Evolutionary conservation across 148 eudicot species (phyloP).

Genomic region (Heliamphora exappendiculata): DNA sequence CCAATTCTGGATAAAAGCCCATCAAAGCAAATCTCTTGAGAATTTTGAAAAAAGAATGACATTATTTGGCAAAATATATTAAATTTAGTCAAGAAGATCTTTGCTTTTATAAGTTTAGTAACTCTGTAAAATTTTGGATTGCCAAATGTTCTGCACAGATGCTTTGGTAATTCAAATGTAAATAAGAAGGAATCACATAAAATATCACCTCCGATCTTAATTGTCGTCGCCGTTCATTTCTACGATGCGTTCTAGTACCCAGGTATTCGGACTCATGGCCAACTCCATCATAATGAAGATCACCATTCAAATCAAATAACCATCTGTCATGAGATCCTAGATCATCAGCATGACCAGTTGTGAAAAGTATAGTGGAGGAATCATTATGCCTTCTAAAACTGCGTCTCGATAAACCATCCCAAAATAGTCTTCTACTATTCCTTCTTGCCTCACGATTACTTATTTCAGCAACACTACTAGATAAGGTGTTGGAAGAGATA

Average conservation of each 20-base stretch:
- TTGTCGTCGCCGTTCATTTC: constrained; percentile 30
- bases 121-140: neutral
- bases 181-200: neutral
- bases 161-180: neutral
- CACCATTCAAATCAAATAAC: constrained; percentile 33
- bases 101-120: neutral
- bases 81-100: neutral
- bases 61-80: neutral
- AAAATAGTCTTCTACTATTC: constrained; percentile 57
- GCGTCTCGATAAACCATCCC: constrained; percentile 73
- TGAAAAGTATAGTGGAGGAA: constrained; percentile 41
- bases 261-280: constrained; percentile 17
- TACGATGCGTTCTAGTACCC: constrained; percentile 20
- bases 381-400: constrained; percentile 53
- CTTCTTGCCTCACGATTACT: constrained; percentile 57
- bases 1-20: neutral
- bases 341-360: constrained; percentile 48
- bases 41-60: neutral
- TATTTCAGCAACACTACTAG: constrained; percentile 37
- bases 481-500: constrained; percentile 38
- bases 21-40: neutral
- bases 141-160: neutral
- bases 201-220: constrained; percentile 30
- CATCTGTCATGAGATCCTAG: constrained; percentile 49
- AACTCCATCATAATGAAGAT: constrained; percentile 24